Conservation (phyloP, 352 stramenopile species). For the Halophytophthora polymorphica region DNA sequence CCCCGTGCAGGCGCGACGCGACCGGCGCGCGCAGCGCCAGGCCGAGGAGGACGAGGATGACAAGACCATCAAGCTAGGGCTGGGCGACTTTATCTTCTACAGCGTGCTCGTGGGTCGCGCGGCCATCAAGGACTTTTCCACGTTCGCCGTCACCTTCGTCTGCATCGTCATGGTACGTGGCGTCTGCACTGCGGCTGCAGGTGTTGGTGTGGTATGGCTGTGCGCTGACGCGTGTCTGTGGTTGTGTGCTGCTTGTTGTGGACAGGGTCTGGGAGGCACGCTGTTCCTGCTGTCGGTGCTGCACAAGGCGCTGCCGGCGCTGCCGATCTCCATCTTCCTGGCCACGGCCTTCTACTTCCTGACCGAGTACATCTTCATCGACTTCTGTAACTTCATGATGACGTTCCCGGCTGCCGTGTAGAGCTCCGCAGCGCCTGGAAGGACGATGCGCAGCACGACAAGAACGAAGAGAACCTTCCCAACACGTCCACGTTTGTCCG, state of each 20-base stretch:
- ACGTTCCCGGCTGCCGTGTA: slow-evolving; percentile 52
- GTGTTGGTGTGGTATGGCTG: not conserved
- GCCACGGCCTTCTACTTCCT: slow-evolving; percentile 82
- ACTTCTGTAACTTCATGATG: slow-evolving; percentile 84
- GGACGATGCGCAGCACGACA: too few species aligned
- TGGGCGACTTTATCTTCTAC: slow-evolving; percentile 99
- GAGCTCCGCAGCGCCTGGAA: not conserved
- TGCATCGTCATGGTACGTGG: slow-evolving; percentile 89
- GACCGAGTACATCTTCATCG: slow-evolving; percentile 79
- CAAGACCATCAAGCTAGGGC: slow-evolving; percentile 91
- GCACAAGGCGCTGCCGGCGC: slow-evolving; percentile 91
- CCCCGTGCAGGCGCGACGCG: slow-evolving; percentile 59
- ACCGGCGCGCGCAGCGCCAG: slow-evolving; percentile 45
- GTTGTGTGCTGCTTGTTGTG: slow-evolving; percentile 9
- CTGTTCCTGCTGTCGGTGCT: slow-evolving; percentile 94
- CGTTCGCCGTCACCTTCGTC: slow-evolving; percentile 92
- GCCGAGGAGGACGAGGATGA: slow-evolving; percentile 60
- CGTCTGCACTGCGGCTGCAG: too few species aligned
- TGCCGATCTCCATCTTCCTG: slow-evolving; percentile 94
- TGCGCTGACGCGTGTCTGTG: not conserved
- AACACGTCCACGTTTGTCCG: too few species aligned
- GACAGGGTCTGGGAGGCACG: slow-evolving; percentile 89
- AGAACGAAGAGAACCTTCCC: too few species aligned
- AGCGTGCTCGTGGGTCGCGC: slow-evolving; percentile 95
- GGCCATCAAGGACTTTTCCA: slow-evolving; percentile 94